Base-by-base conservation (phyloP, 768 basidiomycete species). In the Rhodosporidiobolus odoratus region DNA sequence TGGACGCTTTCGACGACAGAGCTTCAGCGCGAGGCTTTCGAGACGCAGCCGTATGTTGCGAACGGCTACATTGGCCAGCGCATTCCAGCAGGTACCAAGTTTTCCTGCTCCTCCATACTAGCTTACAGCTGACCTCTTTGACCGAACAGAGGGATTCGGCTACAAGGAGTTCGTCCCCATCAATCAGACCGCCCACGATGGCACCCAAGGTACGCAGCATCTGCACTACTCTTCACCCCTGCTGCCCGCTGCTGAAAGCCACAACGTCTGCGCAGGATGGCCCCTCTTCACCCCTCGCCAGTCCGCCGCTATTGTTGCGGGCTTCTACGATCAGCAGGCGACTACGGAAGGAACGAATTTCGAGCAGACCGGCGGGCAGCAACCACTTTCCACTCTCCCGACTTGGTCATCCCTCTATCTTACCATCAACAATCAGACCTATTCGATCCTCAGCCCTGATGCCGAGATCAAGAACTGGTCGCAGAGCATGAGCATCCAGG, bases 321-420 rank as follows among this genome's bases (percentile, higher is more conserved):
- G 73, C 32, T 74, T 74, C 50, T 74, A 74, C 60, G 73, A 68
- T 45, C 34, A 38, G 34, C 66, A 68, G 37, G 8, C 23, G 21
- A 38, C 27, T 27, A 74, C 73, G 19, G 60, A 25, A 9, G 73
- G 73, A 0, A 71, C 73, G 25, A 74, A 74, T 59, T 74, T 71
- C 34, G 43, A 52, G 16, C 37, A 68, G 53, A 52, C 45, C 2
- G 60, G 63, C 17, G 69, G 69, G 27, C 58, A 74, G 63, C 69
- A 74, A 48, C 73, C 73, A 17, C 68, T 74, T 45, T 58, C 69
- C 38, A 68, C 69, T 0, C 35, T 74, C 16, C 73, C 73, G 27
- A 74, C 73, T 4, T 74, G 66, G 66, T 53, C 47, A 4, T 53
- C 63, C 2, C 52, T 74, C n/a, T 70, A 71, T 50, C 27, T 74